Conservation (phyloP, 1,284 basidiomycete species). For the Trichosporon ovoides region DNA sequence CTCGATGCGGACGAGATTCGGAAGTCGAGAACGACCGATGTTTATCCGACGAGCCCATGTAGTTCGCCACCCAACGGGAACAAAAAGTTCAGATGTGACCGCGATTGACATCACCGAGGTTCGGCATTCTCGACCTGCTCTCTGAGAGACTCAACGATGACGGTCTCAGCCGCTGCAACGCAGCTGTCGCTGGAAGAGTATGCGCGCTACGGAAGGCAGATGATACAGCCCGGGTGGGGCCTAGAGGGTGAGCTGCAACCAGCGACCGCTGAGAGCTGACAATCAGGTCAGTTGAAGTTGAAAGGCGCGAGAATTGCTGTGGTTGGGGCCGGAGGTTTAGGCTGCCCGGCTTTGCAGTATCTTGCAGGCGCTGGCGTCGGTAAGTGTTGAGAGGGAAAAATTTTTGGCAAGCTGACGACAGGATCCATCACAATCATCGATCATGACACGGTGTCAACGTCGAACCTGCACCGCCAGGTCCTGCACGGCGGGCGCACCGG, state of each 20-base stretch:
- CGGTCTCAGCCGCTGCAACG: background rate
- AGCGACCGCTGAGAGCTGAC: background rate
- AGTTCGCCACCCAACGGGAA: no score
- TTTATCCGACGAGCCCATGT: no score
- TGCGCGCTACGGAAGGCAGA: constrained; percentile 87
- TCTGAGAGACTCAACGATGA: background rate
- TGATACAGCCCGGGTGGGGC: constrained; percentile 89
- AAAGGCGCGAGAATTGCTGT: constrained; percentile 72
- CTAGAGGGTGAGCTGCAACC: constrained; percentile 58
- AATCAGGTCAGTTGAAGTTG: constrained; percentile 74
- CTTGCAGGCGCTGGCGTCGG: constrained; percentile 88
- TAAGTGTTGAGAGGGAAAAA: constrained; percentile 41
- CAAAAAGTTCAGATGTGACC: background rate
- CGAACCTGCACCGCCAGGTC: constrained; percentile 91
- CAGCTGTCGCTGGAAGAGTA: constrained; percentile 60
- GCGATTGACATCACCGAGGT: background rate
- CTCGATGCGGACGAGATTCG: no score
- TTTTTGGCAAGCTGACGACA: constrained; percentile 9
- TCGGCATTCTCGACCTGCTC: background rate
- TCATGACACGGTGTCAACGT: constrained; percentile 82
- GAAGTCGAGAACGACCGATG: no score
- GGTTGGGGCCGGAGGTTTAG: constrained; percentile 91
- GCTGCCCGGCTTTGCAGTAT: constrained; percentile 92
- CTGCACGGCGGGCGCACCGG: constrained; percentile 83
- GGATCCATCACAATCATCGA: constrained; percentile 73